Conservation (phyloP, 495 filamentous ascomycete genomes). For the Penicillium diatomitis region DNA sequence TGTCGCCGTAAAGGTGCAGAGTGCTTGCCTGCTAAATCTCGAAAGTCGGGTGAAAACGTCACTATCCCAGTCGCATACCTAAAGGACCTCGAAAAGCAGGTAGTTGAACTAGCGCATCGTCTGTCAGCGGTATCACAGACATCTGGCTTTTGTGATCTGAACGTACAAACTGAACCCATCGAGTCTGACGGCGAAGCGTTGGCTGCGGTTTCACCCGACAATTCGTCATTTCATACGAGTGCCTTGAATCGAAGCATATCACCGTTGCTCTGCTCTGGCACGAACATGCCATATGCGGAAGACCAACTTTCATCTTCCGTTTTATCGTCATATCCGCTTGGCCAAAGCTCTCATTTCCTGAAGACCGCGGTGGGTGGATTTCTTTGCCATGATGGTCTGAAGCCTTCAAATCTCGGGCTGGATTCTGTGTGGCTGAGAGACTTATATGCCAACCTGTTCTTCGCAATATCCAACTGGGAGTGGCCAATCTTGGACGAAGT, state of each 20-base stretch:
- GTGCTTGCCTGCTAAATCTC: constrained; percentile 22
- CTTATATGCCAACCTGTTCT: constrained; percentile 25
- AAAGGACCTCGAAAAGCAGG: constrained; percentile 17
- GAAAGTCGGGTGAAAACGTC: constrained; percentile 20
- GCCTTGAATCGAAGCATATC: constrained; percentile 1
- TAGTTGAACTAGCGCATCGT: constrained; percentile 16
- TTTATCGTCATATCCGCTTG: no score
- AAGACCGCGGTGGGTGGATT: constrained; percentile 4
- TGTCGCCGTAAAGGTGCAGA: constrained; percentile 25
- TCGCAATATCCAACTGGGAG: constrained; percentile 23
- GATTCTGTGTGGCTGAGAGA: constrained; percentile 16
- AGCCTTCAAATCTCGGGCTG: constrained; percentile 6
- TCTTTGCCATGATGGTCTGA: constrained; percentile 7
- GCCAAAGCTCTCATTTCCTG: no score
- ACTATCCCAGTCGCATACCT: constrained; percentile 25
- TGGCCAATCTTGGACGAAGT: constrained; percentile 24
- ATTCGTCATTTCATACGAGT: constrained; percentile 1
- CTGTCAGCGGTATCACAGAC: neutral
- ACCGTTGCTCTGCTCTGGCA: neutral
- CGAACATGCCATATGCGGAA: no score
- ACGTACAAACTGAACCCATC: constrained; percentile 20
- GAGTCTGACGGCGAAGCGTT: neutral
- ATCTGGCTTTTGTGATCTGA: constrained; percentile 13
- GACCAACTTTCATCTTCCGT: no score
- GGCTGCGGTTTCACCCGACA: neutral